phyloP scores from a whole-genome alignment of 2,329 filamentous ascomycete species.

The Fusarium cyanostomum region DNA sequence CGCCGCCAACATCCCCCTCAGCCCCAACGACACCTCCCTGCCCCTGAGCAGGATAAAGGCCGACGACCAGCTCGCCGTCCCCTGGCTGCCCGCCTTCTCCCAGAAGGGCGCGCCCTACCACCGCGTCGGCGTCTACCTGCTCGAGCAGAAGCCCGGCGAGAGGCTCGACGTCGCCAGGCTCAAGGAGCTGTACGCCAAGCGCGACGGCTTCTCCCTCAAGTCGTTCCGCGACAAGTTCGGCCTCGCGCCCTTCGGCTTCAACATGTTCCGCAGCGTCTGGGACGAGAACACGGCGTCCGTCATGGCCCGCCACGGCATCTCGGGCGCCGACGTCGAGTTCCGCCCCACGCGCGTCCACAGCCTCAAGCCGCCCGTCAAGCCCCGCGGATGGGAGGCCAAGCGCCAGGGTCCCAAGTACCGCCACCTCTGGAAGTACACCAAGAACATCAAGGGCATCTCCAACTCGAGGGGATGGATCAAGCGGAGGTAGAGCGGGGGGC shows the following conservation, averaged over 20 bases:
- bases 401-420: constrained; percentile 71
- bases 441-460: constrained; percentile 61
- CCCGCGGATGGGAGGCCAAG: constrained; percentile 73
- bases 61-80: constrained; percentile 73
- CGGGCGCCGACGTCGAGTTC: constrained; percentile 84
- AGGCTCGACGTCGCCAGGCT: constrained; percentile 67
- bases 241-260: constrained; percentile 80
- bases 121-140: constrained; percentile 82
- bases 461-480: constrained; percentile 55
- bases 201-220: constrained; percentile 79
- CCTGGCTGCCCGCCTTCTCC: constrained; percentile 87
- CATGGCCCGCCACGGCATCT: constrained; percentile 81
- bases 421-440: constrained; percentile 71
- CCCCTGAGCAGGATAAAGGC: constrained; percentile 70
- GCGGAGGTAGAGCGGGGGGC: constrained; percentile 45
- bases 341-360: constrained; percentile 80
- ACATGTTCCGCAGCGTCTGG: constrained; percentile 89
- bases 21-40: constrained; percentile 65
- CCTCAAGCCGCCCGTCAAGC: constrained; percentile 68
- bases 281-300: constrained; percentile 88
- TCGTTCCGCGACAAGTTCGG: constrained; percentile 76
- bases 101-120: constrained; percentile 94
- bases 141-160: constrained; percentile 77
- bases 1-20: constrained; percentile 70
- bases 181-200: constrained; percentile 59